Evolutionary conservation across 2,329 filamentous ascomycete genomes (phyloP).

Genomic region (Rutstroemia sp.): DNA sequence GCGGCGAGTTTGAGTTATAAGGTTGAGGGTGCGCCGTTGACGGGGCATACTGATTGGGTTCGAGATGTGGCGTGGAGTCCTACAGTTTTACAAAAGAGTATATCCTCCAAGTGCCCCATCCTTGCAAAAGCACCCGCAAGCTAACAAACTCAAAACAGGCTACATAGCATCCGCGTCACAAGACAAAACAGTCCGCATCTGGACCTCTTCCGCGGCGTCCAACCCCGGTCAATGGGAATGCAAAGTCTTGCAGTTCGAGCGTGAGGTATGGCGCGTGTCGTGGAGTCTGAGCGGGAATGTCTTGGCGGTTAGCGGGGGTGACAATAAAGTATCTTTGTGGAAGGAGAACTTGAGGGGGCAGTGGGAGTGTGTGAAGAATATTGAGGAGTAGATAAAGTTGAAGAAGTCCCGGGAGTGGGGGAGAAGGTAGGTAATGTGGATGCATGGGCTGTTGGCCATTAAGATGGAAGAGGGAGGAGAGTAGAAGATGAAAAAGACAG

Average conservation of each 20-base stretch:
- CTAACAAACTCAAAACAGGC: conserved; percentile 36
- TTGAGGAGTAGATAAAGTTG: conserved; percentile 89
- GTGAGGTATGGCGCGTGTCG: conserved; percentile 89
- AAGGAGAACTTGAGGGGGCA: conserved; percentile 96
- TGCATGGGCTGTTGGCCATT: too few species aligned
- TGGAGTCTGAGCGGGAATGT: conserved; percentile 98
- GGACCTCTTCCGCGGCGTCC: conserved; percentile 65
- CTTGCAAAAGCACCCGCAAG: background rate
- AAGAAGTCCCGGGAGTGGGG: too few species aligned
- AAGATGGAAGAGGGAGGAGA: too few species aligned
- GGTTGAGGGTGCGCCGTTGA: conserved; percentile 55
- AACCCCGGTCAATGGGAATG: conserved; percentile 70
- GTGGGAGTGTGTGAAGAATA: conserved; percentile 95
- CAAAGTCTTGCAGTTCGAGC: conserved; percentile 81
- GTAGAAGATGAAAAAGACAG: conserved; percentile 34
- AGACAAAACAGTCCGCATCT: conserved; percentile 96
- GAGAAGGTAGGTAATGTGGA: too few species aligned
- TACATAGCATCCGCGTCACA: conserved; percentile 95
- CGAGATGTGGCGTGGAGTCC: conserved; percentile 96
- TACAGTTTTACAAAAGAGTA: conserved; percentile 73
- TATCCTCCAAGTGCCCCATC: background rate
- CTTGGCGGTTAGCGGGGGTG: conserved; percentile 82
- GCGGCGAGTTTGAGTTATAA: conserved; percentile 52
- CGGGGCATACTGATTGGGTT: conserved; percentile 92
- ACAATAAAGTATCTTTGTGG: conserved; percentile 97